These are phyloP conservation scores for Lomentospora prolificans DNA, from an alignment of 2,329 filamentous ascomycete species.

Conservation along the genomic window DNA sequence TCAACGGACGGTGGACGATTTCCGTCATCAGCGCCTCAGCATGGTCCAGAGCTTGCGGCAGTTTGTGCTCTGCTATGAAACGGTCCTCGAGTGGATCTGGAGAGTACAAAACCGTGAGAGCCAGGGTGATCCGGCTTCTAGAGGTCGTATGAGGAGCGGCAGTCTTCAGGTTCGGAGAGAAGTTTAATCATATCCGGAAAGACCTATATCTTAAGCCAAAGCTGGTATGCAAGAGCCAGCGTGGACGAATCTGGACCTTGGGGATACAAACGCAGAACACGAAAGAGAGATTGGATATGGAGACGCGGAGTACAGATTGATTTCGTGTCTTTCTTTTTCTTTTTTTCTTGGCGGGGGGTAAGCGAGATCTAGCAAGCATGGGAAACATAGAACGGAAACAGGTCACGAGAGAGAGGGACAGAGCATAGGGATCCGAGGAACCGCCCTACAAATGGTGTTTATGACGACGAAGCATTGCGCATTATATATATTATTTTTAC, in stretches of 20 bases:
- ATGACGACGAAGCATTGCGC: background rate
- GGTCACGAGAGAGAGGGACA: background rate
- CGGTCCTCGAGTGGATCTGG: conserved; percentile 75
- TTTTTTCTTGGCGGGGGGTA: background rate
- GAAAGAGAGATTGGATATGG: background rate
- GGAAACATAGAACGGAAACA: conserved; percentile 1
- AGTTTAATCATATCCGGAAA: background rate
- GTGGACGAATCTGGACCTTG: too few relatives aligned
- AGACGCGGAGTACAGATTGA: background rate
- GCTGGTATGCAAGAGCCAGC: too few relatives aligned
- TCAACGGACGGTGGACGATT: conserved; percentile 80
- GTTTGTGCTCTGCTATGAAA: conserved; percentile 95
- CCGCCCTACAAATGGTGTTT: background rate
- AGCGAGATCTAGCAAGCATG: background rate
- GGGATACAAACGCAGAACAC: background rate
- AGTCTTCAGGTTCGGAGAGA: conserved; percentile 1
- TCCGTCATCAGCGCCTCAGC: conserved; percentile 76
- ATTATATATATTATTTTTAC: background rate
- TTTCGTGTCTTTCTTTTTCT: background rate
- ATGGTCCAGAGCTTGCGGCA: conserved; percentile 95
- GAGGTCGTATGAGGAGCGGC: conserved; percentile 1
- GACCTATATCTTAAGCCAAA: too few relatives aligned
- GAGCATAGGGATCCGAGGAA: background rate
- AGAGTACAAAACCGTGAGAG: conserved; percentile 30
- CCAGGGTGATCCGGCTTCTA: background rate